Evolutionary conservation across 495 filamentous ascomycete species (phyloP), one percentile per base, ranked within the genome.

Genomic region (Clohesyomyces aquaticus): DNA sequence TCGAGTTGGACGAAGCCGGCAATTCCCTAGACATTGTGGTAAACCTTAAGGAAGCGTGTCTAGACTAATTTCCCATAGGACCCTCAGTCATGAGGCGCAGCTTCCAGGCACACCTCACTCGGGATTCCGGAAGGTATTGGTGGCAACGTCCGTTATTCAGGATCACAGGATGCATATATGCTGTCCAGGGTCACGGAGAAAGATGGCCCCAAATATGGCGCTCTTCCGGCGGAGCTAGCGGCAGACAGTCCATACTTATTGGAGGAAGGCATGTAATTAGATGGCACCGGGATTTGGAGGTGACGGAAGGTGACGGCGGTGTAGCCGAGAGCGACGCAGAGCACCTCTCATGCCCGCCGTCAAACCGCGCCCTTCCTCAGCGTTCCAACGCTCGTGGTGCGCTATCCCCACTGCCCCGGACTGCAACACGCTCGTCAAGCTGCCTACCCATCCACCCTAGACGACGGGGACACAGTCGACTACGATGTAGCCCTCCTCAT

Each of bases 281-380:
- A 59, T 59, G 55, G 55, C 55, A 49, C 55, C 1, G 55, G 55
- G 55, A 47, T 47, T 59, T 48, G 55, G 55, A 59, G 41, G 55
- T 59, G 41, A 59, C 55, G 43, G 55, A 49, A 59, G 55, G 55
- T 59, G 55, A 49, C 55, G 42, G 55, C 55, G 55, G 55, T 59
- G 12, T 59, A 59, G 41, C 43, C 55, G 43, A 59, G 55, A 59
- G 55, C 55, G 55, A 32, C 55, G 55, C 55, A 59, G 55, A 49
- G 55, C 22, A 59, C 19, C 55, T 56, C 46, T 63, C 52, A 63
- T 56, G 49, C 29, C 59, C 49, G 59, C 59, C 49, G 28, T 54
- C 59, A 62, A 62, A 62, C 59, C 49, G 47, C 59, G 47, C 59
- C 49, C 47, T 55, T n/a, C n/a, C n/a, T n/a, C n/a, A n/a, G n/a